phyloP scores from a whole-genome alignment of 768 basidiomycete species.

The Guyanaporus albipodus region DNA sequence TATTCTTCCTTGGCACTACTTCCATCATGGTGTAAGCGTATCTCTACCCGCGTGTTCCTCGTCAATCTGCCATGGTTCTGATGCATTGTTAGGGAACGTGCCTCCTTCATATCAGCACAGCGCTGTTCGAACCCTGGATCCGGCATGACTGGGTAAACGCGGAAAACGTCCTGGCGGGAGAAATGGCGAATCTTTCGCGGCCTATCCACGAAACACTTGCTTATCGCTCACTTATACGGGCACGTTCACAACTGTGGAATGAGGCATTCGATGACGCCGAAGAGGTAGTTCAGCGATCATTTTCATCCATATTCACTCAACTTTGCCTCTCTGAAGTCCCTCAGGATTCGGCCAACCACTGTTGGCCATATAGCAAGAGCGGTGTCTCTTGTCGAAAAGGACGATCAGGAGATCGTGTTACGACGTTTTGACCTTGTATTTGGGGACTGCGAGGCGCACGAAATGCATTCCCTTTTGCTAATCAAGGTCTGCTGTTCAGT shows the following conservation, averaged over 20 bases:
- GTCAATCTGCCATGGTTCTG: neutral
- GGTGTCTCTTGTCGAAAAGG: neutral
- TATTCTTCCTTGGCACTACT: too few species aligned
- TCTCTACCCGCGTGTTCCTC: neutral
- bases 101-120: neutral
- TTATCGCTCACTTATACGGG: neutral
- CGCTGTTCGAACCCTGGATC: neutral
- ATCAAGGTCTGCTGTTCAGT: neutral
- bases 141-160: too few species aligned
- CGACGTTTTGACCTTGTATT: neutral
- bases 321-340: neutral
- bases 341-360: neutral
- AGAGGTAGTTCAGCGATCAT: neutral
- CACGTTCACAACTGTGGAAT: neutral
- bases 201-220: neutral
- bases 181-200: too few species aligned
- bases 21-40: conserved; percentile 4
- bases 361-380: neutral
- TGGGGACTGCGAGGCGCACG: neutral
- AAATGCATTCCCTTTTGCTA: neutral
- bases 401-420: neutral
- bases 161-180: too few species aligned
- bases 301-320: neutral
- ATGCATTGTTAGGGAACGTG: too few species aligned
- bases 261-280: neutral